Base-by-base conservation (phyloP, 140 eudicot species). In the Anethum foeniculum region DNA sequence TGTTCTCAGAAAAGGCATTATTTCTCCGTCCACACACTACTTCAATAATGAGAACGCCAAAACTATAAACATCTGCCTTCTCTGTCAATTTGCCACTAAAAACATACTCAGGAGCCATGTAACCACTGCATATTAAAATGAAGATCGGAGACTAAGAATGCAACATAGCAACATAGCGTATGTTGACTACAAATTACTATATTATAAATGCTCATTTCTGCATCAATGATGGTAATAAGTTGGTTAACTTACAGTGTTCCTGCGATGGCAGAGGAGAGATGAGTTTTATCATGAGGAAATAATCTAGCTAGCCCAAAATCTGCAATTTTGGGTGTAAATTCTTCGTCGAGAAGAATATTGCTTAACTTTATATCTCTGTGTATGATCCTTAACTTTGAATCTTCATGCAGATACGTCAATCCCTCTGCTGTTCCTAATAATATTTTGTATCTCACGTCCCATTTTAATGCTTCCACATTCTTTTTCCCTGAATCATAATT, bases 241-340 rank as follows among this genome's bases (percentile, higher is more conserved):
- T 47, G 47, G 32, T 51, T 28, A 30, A 82, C 92, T 74, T 81
- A 89, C 92, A 89, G 78, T 69, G 92, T 89, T 30, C 92, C 92
- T 0, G 92, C 91, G 56, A 89, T 82, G 46, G 81, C 89, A 36
- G 93, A 85, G 85, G 85, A 85, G 38, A 89, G 85, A 71, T 89
- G 89, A 39, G 88, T 87, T 64, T 87, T 67, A 54, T 89, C 91
- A 52, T 83, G 86, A 60, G 86, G 89, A 76, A 89, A 84, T 7
- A 85, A 86, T 83, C 91, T 77, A 6, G 86, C 93, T 30, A 89
- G 79, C 64, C 93, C 93, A 46, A 89, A 89, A 84, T 89, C 93
- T 25, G 91, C 86, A 71, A 87, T 85, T 75, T 81, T 87, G 9
- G 91, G 82, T 0, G 71, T 77, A 72, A 82, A 83, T 9, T 85